phyloP scores from a whole-genome alignment of 1,284 basidiomycete genomes.

The Ganoderma sp. region DNA sequence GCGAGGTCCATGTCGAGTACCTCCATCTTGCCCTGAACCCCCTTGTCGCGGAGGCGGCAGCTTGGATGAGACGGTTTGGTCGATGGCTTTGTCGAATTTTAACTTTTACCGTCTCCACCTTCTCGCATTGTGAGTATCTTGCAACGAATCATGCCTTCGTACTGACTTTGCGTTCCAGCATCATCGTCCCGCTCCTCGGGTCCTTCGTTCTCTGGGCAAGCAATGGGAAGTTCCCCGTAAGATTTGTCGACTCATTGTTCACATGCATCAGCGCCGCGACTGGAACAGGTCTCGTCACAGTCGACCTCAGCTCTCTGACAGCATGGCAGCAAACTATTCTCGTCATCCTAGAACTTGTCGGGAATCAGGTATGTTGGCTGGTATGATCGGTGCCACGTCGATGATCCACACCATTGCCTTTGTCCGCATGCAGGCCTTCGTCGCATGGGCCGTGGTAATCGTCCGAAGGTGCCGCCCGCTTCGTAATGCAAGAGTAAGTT shows the following conservation, averaged over 20 bases:
- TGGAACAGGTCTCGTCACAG: conserved; percentile 75
- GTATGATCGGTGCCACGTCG: neutral
- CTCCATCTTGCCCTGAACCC: neutral
- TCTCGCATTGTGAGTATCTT: neutral
- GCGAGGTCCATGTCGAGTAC: neutral
- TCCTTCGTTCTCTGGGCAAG: conserved; percentile 59
- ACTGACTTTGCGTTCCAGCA: neutral
- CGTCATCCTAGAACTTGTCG: conserved; percentile 69
- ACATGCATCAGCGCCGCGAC: conserved; percentile 78
- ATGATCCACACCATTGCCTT: too few relatives aligned
- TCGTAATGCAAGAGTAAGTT: neutral
- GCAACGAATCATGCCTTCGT: conserved; percentile 35
- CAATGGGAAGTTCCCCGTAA: conserved; percentile 64
- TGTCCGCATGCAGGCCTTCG: conserved; percentile 35
- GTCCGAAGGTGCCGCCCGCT: conserved; percentile 36
- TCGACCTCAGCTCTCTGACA: conserved; percentile 75
- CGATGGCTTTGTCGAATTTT: neutral
- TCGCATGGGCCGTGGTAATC: conserved; percentile 44
- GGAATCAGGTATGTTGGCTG: conserved; percentile 57
- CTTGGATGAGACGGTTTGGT: neutral
- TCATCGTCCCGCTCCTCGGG: neutral
- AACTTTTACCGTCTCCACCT: conserved; percentile 1
- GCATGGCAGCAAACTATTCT: conserved; percentile 77
- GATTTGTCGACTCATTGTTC: conserved; percentile 76
- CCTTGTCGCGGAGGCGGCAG: neutral